Percentiles rank a stretch among this genome's conserved stretches.
Conservation (phyloP, 2,329 filamentous ascomycete genomes). For the Cladorrhinum sp. region DNA sequence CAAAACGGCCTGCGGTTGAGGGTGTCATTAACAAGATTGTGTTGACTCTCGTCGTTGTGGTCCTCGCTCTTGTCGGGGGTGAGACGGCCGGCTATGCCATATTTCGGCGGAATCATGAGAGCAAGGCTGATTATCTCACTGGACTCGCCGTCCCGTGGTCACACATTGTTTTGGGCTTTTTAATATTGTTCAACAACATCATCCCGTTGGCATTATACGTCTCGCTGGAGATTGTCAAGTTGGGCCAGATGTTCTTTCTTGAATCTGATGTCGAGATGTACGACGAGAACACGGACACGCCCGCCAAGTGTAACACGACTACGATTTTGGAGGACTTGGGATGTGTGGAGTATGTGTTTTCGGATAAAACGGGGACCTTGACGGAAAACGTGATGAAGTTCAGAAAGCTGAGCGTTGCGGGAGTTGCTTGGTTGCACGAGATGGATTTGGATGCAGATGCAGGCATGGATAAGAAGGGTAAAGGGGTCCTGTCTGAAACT, state of each 20-base stretch:
- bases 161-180: constrained; percentile 77
- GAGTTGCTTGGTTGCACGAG: constrained; percentile 77
- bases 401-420: constrained; percentile 79
- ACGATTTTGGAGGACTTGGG: constrained; percentile 87
- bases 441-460: constrained; percentile 57
- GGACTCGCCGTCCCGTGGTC: constrained; percentile 63
- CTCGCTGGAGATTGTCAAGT: constrained; percentile 88
- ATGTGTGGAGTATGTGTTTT: constrained; percentile 83
- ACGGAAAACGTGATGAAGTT: constrained; percentile 92
- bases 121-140: constrained; percentile 68
- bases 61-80: constrained; percentile 70
- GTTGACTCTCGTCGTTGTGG: constrained; percentile 74
- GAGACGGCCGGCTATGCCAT: constrained; percentile 75
- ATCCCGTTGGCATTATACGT: constrained; percentile 91
- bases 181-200: constrained; percentile 95
- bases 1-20: constrained; percentile 84
- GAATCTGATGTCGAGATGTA: constrained; percentile 79
- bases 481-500: background rate
- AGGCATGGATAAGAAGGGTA: background rate
- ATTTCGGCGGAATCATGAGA: constrained; percentile 66
- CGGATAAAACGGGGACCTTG: constrained; percentile 85
- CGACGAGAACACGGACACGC: constrained; percentile 73
- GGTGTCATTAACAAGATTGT: constrained; percentile 79
- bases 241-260: constrained; percentile 70
- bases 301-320: constrained; percentile 80